Evolutionary conservation across 148 eudicot species (phyloP), one percentile per base, ranked within the genome.

Genomic region (Rhododendron griersonianum): DNA sequence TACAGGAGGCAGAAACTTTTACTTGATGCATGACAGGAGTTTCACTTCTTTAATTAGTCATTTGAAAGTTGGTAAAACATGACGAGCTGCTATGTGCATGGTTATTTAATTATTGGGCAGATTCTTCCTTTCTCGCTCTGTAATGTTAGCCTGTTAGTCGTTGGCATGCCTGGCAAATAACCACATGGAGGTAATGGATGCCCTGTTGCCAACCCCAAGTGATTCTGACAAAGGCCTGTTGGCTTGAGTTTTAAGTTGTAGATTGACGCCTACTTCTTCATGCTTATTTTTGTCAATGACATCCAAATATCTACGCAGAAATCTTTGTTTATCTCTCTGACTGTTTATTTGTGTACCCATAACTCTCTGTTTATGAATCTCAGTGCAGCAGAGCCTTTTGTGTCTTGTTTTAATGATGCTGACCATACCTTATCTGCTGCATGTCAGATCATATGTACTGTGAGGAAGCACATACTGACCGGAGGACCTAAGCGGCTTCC

Each of bases 401-500:
- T 67, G 59, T 69, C 53, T 47, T 41, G 87, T 65, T 57, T 37
- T 9, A 69, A 79, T 55, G 82, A 81, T 86, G 87, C 78, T 84
- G 86, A 71, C 78, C 55, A 83, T 83, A 81, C 71, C 81, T 44
- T 83, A 37, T 89, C 44, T 69, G 35, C 83, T 88, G 83, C 73
- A n/a, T 88, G 88, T 83, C 98, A 97, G 99, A 93, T 97, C 83
- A 93, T 97, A 86, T 86, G 84, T 85, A 91, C 93, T 59, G 98
- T 97, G 88, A 92, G 86, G 91, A 94, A 93, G 88, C 98, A 97
- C 88, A 92, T 97, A 82, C 85, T 93, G 90, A 88, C 93, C 30
- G 99, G 99, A 83, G 99, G 99, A 77, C 89, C 91, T 74, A 95
- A 91, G 93, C 93, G 99, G 87, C 95, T 97, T 83, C 88, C 92